Conservation (phyloP, 1,284 basidiomycete species). For the Apiotrichum porosum region DNA sequence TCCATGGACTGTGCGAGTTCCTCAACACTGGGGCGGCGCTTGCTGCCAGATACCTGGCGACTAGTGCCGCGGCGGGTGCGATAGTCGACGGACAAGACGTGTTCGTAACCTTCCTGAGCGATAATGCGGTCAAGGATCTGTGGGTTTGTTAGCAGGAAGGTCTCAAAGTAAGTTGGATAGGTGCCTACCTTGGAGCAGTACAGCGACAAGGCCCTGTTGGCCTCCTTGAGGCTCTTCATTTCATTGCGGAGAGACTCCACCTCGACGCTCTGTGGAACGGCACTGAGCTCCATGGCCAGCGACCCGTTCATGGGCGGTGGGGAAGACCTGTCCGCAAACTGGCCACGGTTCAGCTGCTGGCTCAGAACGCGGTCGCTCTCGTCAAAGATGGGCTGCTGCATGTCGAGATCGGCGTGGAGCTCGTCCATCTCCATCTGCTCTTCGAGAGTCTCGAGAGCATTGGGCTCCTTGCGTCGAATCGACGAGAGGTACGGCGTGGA, state of each 20-base stretch:
- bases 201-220: conserved; percentile 86
- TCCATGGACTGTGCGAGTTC: conserved; percentile 13
- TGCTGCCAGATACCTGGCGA: background rate
- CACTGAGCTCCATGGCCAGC: conserved; percentile 77
- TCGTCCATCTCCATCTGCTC: conserved; percentile 39
- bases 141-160: too few species aligned
- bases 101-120: conserved; percentile 86
- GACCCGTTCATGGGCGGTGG: conserved; percentile 48
- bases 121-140: conserved; percentile 89
- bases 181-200: conserved; percentile 80
- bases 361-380: conserved; percentile 23
- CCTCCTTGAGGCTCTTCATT: conserved; percentile 84
- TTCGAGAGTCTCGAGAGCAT: conserved; percentile 28
- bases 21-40: conserved; percentile 3
- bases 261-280: conserved; percentile 57
- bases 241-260: conserved; percentile 71
- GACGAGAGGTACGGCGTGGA: background rate
- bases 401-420: conserved; percentile 33
- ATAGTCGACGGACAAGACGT: conserved; percentile 83
- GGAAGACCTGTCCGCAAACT: too few species aligned
- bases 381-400: conserved; percentile 23
- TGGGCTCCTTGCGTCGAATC: conserved; percentile 4
- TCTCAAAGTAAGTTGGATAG: too few species aligned
- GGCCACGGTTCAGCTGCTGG: background rate
- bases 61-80: conserved; percentile 43